phyloP scores from a whole-genome alignment of 2,329 filamentous ascomycete genomes.

The Didymella arachidicola region DNA sequence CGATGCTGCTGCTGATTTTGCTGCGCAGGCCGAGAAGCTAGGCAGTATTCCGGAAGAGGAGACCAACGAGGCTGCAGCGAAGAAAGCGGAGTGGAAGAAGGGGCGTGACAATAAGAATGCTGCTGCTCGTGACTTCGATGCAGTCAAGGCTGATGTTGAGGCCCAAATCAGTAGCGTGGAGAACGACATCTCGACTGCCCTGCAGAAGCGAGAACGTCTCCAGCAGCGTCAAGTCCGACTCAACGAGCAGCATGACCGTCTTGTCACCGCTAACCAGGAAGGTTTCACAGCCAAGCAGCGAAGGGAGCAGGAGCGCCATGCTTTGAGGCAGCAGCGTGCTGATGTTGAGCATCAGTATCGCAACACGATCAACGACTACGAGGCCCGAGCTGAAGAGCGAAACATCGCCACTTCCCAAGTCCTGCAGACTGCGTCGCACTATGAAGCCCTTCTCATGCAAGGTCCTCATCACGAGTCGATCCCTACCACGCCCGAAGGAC shows the following conservation, averaged over 20 bases:
- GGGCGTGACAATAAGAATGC: constrained; percentile 61
- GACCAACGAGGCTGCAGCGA: constrained; percentile 63
- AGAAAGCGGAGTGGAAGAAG: constrained; percentile 65
- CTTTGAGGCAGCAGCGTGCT: constrained; percentile 46
- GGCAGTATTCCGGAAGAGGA: constrained; percentile 71
- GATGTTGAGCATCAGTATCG: constrained; percentile 50
- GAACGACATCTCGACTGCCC: constrained; percentile 68
- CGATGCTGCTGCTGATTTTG: constrained; percentile 65
- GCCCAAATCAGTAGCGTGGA: constrained; percentile 69
- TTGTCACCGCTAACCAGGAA: constrained; percentile 72
- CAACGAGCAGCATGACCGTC: constrained; percentile 74
- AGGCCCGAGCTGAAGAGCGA: constrained; percentile 50
- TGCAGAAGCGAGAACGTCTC: constrained; percentile 76
- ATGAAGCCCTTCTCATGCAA: constrained; percentile 53
- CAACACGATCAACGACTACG: constrained; percentile 49
- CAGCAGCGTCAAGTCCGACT: constrained; percentile 75
- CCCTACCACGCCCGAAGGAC: constrained; percentile 66
- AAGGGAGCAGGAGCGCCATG: constrained; percentile 51
- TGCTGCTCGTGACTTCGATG: constrained; percentile 65
- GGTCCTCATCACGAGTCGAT: constrained; percentile 51
- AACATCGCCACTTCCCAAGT: constrained; percentile 48
- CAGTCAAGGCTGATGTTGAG: constrained; percentile 68
- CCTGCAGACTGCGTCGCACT: constrained; percentile 48
- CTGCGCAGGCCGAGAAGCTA: constrained; percentile 68
- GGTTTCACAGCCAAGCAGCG: constrained; percentile 68